phyloP scores from a whole-genome alignment of 169 alveolate species.

The Plasmodium inui region DNA sequence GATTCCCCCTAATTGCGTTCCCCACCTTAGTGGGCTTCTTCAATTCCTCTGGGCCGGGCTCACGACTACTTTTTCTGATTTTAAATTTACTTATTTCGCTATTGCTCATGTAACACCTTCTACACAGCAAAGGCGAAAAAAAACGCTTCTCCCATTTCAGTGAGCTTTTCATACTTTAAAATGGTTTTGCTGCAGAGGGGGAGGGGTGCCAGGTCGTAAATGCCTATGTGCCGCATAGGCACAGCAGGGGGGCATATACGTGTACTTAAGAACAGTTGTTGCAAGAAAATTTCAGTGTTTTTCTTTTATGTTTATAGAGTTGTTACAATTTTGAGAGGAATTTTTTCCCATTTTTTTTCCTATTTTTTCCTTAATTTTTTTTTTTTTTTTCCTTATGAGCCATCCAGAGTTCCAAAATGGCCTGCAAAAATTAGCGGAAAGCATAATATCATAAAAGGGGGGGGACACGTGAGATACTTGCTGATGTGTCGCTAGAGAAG shows the following conservation, averaged over 20 bases:
- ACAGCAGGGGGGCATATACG: background rate
- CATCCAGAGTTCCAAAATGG: background rate
- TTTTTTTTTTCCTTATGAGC: background rate
- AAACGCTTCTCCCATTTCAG: background rate
- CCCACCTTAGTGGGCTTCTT: conserved; percentile 7
- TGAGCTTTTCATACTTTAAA: background rate
- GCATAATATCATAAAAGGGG: background rate
- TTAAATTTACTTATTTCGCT: conserved; percentile 45
- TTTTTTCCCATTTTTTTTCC: background rate
- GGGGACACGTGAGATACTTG: background rate
- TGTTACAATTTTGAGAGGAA: background rate
- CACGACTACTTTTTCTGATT: conserved; percentile 4
- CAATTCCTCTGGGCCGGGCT: background rate
- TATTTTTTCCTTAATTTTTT: background rate
- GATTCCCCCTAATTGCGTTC: background rate
- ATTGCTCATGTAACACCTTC: conserved; percentile 55
- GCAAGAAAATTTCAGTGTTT: background rate
- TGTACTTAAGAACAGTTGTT: background rate
- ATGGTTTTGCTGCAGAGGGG: background rate
- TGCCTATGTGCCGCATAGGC: background rate
- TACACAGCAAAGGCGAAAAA: background rate
- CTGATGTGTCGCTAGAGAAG: background rate
- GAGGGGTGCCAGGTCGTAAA: background rate
- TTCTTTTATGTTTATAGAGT: background rate
- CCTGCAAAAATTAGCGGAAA: background rate